These are phyloP conservation scores for Solanum chilense DNA, from an alignment of 257 asterid species.

Conservation along the genomic window DNA sequence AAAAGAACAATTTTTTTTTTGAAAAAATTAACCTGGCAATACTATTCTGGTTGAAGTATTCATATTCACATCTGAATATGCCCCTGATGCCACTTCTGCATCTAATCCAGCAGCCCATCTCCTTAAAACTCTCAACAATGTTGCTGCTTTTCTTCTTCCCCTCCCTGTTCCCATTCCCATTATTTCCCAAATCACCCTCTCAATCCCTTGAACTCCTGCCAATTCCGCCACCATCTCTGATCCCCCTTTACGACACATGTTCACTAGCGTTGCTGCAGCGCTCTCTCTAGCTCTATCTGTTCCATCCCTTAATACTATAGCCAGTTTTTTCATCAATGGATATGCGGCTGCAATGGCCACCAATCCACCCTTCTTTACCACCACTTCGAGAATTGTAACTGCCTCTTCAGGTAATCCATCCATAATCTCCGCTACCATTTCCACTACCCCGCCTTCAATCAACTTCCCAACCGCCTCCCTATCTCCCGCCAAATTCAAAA, in stretches of 20 bases:
- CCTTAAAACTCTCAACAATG: constrained; percentile 64
- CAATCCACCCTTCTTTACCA: constrained; percentile 71
- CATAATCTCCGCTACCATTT: constrained; percentile 40
- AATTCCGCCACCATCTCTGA: constrained; percentile 61
- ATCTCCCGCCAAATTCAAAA: constrained; percentile 65
- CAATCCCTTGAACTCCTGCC: constrained; percentile 52
- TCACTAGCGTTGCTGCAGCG: constrained; percentile 64
- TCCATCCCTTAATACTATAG: constrained; percentile 49
- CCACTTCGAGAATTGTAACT: constrained; percentile 59
- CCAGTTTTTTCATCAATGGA: constrained; percentile 32
- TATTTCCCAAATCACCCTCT: constrained; percentile 70
- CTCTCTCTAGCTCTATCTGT: constrained; percentile 62
- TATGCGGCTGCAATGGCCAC: constrained; percentile 47
- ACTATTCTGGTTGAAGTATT: constrained; percentile 34
- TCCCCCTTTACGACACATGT: constrained; percentile 70
- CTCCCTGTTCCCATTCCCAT: constrained; percentile 80
- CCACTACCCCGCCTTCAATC: constrained; percentile 72
- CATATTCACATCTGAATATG: constrained; percentile 29
- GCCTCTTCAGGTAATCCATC: constrained; percentile 65
- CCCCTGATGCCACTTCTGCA: constrained; percentile 22
- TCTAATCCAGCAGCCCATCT: constrained; percentile 84
- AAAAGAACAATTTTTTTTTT: background rate
- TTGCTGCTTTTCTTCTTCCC: constrained; percentile 65
- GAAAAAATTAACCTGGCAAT: constrained; percentile 26
- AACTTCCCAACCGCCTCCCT: constrained; percentile 59